Conservation (phyloP, 306 rosid genomes). For the Gillenia trifoliata region DNA sequence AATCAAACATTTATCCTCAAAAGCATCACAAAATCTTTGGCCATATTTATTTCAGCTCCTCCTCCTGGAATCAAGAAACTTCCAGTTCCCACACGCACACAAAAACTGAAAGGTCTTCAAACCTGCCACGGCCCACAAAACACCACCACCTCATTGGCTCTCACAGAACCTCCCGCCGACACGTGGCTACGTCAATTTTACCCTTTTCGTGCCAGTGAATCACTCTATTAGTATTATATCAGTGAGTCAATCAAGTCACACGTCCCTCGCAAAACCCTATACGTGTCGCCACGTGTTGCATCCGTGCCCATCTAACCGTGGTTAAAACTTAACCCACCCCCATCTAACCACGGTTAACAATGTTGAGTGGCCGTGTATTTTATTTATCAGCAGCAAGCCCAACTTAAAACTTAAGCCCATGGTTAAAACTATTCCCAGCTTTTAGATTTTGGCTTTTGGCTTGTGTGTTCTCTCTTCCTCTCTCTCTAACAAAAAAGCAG, state of each 20-base stretch:
- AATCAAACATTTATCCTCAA: too few relatives aligned
- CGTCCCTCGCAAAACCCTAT: constrained; percentile 14
- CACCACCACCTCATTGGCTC: constrained; percentile 34
- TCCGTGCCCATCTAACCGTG: neutral
- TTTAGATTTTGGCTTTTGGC: neutral
- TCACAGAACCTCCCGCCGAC: constrained; percentile 15
- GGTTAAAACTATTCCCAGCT: neutral
- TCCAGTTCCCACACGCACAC: neutral
- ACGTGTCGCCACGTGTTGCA: constrained; percentile 49
- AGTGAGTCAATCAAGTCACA: neutral
- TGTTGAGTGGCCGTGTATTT: neutral
- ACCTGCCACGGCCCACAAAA: constrained; percentile 19
- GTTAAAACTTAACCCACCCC: neutral
- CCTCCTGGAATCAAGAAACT: constrained; percentile 32
- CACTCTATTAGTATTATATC: neutral
- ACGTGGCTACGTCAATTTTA: constrained; percentile 34
- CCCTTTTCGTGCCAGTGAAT: constrained; percentile 21
- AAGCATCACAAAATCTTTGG: neutral
- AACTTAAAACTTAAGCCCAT: neutral
- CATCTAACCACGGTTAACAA: neutral
- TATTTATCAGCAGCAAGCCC: neutral
- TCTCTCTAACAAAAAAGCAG: neutral
- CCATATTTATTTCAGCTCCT: neutral
- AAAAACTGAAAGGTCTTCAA: constrained; percentile 4
- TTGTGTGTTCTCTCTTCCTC: neutral